Evolutionary conservation across 805 yeast species (phyloP).

Genomic region (Myxozyma kluyveri): DNA sequence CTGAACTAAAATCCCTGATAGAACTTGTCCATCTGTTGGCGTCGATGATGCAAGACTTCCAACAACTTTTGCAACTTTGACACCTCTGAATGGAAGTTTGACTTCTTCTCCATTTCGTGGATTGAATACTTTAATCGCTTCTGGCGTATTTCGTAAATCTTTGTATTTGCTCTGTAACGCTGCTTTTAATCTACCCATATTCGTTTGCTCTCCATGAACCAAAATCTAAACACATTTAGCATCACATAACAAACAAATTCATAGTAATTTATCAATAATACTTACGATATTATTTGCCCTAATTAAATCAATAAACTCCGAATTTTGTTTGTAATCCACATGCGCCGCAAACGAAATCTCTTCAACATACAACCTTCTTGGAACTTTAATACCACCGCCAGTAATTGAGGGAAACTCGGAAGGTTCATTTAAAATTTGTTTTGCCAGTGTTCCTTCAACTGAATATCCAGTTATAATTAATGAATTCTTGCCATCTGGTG

Average conservation of each 20-base stretch:
- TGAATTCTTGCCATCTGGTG: slow-evolving; percentile 90
- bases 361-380: slow-evolving; percentile 81
- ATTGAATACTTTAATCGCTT: slow-evolving; percentile 85
- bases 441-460: slow-evolving; percentile 98
- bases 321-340: slow-evolving; percentile 91
- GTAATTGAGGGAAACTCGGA: slow-evolving; percentile 74
- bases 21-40: slow-evolving; percentile 45
- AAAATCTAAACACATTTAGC: slow-evolving; percentile 42
- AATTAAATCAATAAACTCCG: slow-evolving; percentile 84
- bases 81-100: slow-evolving; percentile 72
- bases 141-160: slow-evolving; percentile 74
- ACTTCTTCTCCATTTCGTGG: slow-evolving; percentile 88
- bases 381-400: slow-evolving; percentile 57
- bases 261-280: background rate
- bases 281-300: slow-evolving; percentile 71
- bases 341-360: slow-evolving; percentile 99
- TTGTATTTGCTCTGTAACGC: slow-evolving; percentile 86
- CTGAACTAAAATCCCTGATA: slow-evolving; percentile 86
- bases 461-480: slow-evolving; percentile 93
- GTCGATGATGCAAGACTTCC: slow-evolving; percentile 55
- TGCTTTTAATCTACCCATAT: slow-evolving; percentile 97
- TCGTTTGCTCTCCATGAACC: slow-evolving; percentile 96
- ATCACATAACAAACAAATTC: background rate
- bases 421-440: slow-evolving; percentile 82
- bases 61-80: slow-evolving; percentile 75